phyloP scores from a whole-genome alignment of 768 basidiomycete species.

The Auricularia auricula-judae region DNA sequence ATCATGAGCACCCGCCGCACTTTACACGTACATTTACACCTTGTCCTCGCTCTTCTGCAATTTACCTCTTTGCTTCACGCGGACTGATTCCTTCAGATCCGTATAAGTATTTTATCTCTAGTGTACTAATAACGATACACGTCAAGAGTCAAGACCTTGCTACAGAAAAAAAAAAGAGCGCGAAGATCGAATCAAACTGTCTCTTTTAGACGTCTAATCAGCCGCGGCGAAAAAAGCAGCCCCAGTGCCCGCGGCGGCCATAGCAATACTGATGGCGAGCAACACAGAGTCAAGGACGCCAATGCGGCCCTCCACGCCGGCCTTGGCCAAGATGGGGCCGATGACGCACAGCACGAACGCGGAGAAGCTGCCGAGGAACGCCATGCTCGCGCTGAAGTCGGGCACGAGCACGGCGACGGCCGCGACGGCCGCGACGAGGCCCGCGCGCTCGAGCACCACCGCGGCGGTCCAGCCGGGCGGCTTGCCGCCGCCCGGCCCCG shows the following conservation, averaged over 20 bases:
- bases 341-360: constrained; percentile 68
- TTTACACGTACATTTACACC: neutral
- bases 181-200: neutral
- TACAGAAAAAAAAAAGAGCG: neutral
- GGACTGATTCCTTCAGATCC: neutral
- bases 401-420: constrained; percentile 65
- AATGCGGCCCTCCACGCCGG: constrained; percentile 40
- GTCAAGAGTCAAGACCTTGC: neutral
- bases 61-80: neutral
- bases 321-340: constrained; percentile 64
- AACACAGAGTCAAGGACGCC: constrained; percentile 42
- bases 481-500: constrained; percentile 1
- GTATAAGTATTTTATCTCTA: too few species aligned
- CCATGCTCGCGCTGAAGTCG: constrained; percentile 75
- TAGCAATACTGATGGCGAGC: constrained; percentile 39
- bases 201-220: constrained; percentile 7
- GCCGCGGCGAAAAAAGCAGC: constrained; percentile 37
- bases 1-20: neutral
- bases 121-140: neutral
- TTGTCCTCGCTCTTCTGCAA: neutral
- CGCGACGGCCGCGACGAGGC: constrained; percentile 50
- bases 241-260: constrained; percentile 71
- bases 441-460: constrained; percentile 45
- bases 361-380: constrained; percentile 84
- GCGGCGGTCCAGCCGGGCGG: neutral